Conservation (phyloP, 1,284 basidiomycete genomes). For the Pascua sp. region DNA sequence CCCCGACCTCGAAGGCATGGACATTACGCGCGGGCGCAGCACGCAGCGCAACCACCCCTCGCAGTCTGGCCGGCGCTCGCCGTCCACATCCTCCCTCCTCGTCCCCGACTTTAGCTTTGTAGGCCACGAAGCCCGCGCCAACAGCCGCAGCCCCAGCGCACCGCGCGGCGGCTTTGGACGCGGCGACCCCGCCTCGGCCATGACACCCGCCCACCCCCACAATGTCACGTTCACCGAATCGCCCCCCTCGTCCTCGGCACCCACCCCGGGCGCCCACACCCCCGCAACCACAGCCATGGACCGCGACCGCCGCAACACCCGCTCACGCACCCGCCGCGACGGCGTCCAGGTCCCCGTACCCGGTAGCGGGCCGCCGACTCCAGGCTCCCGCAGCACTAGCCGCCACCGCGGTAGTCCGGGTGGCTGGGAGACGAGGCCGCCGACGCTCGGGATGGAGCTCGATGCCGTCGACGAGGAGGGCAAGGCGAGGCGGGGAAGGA, state of each 20-base stretch:
- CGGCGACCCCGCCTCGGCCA: no score
- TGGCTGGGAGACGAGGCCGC: not conserved
- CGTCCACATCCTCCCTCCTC: not conserved
- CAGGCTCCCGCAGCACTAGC: not conserved
- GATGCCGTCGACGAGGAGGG: constrained; percentile 14
- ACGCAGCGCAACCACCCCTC: not conserved
- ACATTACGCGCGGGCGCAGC: constrained; percentile 10
- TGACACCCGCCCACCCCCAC: no score
- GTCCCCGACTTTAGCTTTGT: constrained; percentile 1
- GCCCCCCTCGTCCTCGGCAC: no score
- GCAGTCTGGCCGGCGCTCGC: not conserved
- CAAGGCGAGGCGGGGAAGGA: no score
- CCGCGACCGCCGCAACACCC: not conserved
- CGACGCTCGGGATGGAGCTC: constrained; percentile 16
- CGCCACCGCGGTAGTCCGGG: not conserved
- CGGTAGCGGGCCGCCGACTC: not conserved
- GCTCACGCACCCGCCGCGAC: not conserved
- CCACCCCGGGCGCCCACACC: not conserved
- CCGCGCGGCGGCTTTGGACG: no score
- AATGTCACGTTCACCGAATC: no score
- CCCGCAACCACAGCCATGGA: not conserved
- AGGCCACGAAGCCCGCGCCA: not conserved
- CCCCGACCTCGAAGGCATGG: constrained; percentile 5
- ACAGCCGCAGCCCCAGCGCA: not conserved
- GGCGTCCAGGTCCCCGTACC: not conserved